These are phyloP conservation scores for Septoria linicola DNA, from an alignment of 2,329 filamentous ascomycete genomes.

Conservation along the genomic window DNA sequence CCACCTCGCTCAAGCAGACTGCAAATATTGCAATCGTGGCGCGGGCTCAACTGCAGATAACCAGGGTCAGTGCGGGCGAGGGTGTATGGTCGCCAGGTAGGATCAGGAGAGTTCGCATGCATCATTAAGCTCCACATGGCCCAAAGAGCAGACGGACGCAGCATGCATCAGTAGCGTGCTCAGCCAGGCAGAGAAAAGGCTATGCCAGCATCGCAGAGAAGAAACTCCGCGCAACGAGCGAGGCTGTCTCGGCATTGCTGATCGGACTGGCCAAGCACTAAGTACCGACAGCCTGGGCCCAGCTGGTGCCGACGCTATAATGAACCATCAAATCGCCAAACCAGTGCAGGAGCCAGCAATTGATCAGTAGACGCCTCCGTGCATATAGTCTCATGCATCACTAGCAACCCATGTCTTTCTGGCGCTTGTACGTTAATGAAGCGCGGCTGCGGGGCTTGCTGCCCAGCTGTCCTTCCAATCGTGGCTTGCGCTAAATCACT, in stretches of 20 bases:
- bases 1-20: slow-evolving; percentile 17
- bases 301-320: slow-evolving; percentile 10
- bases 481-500: background rate
- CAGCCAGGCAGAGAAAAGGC: slow-evolving; percentile 22
- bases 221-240: slow-evolving; percentile 14
- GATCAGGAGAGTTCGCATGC: slow-evolving; percentile 26
- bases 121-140: slow-evolving; percentile 25
- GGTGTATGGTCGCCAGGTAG: slow-evolving; percentile 16
- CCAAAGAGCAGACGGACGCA: slow-evolving; percentile 19
- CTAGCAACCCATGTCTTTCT: slow-evolving; percentile 9
- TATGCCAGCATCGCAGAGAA: slow-evolving; percentile 18
- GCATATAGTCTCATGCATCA: slow-evolving; percentile 12
- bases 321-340: slow-evolving; percentile 3
- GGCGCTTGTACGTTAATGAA: slow-evolving; percentile 19
- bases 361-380: slow-evolving; percentile 7
- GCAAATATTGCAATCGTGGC: slow-evolving; percentile 17
- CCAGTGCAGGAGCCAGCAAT: slow-evolving; percentile 9
- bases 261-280: slow-evolving; percentile 15
- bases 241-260: slow-evolving; percentile 5
- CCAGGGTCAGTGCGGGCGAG: slow-evolving; percentile 12
- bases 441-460: slow-evolving; percentile 16
- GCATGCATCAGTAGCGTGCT: slow-evolving; percentile 25
- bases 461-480: slow-evolving; percentile 12
- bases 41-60: slow-evolving; percentile 20
- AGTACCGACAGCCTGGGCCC: slow-evolving; percentile 14